Base-by-base conservation (phyloP, 768 basidiomycete genomes). In the Calocybe indica region DNA sequence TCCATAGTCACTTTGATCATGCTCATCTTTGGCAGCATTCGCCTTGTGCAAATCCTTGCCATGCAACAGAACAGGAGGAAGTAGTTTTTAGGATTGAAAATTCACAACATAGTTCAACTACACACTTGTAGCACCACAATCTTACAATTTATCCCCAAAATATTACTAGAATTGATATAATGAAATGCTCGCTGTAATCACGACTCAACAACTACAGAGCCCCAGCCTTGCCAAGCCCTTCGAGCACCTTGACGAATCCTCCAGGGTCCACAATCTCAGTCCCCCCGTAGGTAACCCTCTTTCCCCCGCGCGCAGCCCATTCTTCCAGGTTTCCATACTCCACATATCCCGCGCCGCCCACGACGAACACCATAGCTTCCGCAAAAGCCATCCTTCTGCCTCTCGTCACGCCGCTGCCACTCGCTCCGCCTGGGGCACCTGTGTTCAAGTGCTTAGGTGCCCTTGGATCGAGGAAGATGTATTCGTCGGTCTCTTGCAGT, bases 321-420 rank as follows among this genome's bases (percentile, higher is more conserved):
- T 98, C 95, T 63, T 88, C 83, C 50, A 99, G 66, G 63, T 98
- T 98, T 5, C 93, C 92, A 56, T 94, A 97, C 68, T 99, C 96
- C 44, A 98, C 92, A 59, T 97, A 95, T 11, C 93, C 88, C 4
- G 93, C 96, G 1, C 96, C 96, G 6, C 96, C 96, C 2, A 99
- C 94, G 30, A 97, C 72, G 56, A 99, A 99, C 3, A 99, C 86
- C 58, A 90, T 80, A 10, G 89, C 85, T 52, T 98, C 95, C 3
- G 75, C 69, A 62, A 94, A 97, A 11, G 87, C 83, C 88, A 85
- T 89, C 53, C 74, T 60, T 57, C 65, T 64, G 55, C 75, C 52
- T 62, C 70, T 53, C 43, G 59, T 60, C 12, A 59, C 54, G 33
- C 70, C 71, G 47, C 74, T 75, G 39, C 72, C 68, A n/a, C 76